Evolutionary conservation across 305 asterid genomes (phyloP).

Genomic region (Solanum hybrid): DNA sequence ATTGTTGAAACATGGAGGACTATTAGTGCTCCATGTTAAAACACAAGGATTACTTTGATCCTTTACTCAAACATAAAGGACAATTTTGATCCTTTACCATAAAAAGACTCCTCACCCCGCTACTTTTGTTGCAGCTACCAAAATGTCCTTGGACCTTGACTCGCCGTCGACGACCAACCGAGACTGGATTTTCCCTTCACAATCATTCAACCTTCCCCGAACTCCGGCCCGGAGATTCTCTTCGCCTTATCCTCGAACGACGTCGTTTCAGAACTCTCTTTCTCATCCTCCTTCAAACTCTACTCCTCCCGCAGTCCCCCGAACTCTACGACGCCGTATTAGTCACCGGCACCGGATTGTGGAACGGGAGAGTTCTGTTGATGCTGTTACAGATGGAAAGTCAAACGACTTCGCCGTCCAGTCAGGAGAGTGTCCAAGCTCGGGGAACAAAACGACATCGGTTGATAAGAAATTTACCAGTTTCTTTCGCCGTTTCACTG

Average conservation of each 20-base stretch:
- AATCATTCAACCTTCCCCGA: slow-evolving; percentile 33
- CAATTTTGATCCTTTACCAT: too few species aligned
- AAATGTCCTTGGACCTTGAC: background rate
- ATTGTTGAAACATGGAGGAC: too few species aligned
- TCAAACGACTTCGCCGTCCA: slow-evolving; percentile 19
- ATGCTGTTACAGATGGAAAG: slow-evolving; percentile 12
- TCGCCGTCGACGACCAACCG: slow-evolving; percentile 22
- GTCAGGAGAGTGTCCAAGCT: slow-evolving; percentile 19
- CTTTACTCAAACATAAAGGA: too few species aligned
- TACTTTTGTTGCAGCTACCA: background rate
- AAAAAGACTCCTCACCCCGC: background rate
- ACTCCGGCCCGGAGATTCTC: slow-evolving; percentile 45
- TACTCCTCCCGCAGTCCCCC: background rate
- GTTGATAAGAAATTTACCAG: slow-evolving; percentile 18
- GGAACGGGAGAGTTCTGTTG: slow-evolving; percentile 2
- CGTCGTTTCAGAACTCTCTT: slow-evolving; percentile 11
- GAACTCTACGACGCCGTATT: slow-evolving; percentile 28
- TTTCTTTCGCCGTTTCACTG: slow-evolving; percentile 23
- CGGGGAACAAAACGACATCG: slow-evolving; percentile 17
- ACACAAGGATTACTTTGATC: too few species aligned
- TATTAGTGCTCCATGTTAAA: too few species aligned
- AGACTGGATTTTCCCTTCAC: slow-evolving; percentile 76
- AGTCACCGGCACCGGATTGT: slow-evolving; percentile 13
- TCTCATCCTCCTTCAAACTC: slow-evolving; percentile 2
- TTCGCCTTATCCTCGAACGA: slow-evolving; percentile 33